Evolutionary conservation across 2,329 filamentous ascomycete species (phyloP), one percentile per base, ranked within the genome.

Genomic region (Emergomyces orientalis): DNA sequence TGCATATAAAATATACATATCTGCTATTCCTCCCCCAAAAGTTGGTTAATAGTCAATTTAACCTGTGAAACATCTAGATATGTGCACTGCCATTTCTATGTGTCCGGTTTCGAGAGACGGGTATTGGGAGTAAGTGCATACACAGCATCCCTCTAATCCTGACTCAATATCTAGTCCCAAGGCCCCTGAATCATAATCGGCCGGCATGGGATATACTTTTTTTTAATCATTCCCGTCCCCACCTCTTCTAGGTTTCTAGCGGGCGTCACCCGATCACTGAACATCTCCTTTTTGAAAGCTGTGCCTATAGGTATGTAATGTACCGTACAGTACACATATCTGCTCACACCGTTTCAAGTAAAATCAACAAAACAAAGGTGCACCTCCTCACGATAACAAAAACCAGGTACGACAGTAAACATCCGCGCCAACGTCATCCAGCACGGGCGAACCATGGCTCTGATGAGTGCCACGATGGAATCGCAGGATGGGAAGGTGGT

Each of bases 211-310:
- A 37, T 4, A 39, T 3, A n/a, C 19, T 32, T 32, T 30, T 6
- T n/a, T 34, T 8, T 34, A 55, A 30, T n/a, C 8, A 32, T 17
- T 55, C 27, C 17, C 8, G 27, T 55, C 3, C 19, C 27, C 8
- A 47, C n/a, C 27, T 19, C 25, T 0, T 59, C 2, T 45, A 73
- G 73, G 62, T 82, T 82, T 65, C 72, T 82, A 60, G 81, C 79
- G 1, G 80, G 81, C 4, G 79, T 83, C 0, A 80, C 80, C 3
- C 73, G 81, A 6, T 75, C 76, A 0, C 70, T 83, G 39, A 81
- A 80, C 64, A 76, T 83, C n/a, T 80, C 77, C 37, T 83, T 82
- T 65, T 71, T 83, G 0, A 77, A 76, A 66, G 79, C 78, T 2
- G 75, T 82, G 3, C 80, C 80, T 0, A 73, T 80, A 22, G 76